Evolutionary conservation across 2,329 filamentous ascomycete species (phyloP).

Genomic region (Aspergillus novoparasiticus): DNA sequence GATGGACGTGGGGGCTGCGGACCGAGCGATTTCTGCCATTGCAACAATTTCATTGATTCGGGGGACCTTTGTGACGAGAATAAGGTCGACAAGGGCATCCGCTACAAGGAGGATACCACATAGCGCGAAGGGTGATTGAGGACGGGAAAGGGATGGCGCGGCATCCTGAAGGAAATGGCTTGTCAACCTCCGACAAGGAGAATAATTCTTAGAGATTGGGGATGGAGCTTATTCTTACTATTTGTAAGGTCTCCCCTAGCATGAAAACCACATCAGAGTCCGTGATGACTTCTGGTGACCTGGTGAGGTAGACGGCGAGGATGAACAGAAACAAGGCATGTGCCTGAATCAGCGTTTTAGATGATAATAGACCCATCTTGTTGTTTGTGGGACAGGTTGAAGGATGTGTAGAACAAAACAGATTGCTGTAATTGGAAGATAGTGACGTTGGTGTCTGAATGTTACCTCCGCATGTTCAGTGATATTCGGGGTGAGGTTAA

Average conservation of each 20-base stretch:
- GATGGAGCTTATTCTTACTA: constrained; percentile 59
- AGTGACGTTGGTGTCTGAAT: background rate
- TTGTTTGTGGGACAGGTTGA: background rate
- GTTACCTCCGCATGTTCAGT: background rate
- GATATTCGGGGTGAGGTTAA: background rate
- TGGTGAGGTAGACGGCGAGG: constrained; percentile 80
- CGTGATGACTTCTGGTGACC: constrained; percentile 69
- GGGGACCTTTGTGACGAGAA: constrained; percentile 59
- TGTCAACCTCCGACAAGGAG: constrained; percentile 9
- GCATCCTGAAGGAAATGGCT: constrained; percentile 38
- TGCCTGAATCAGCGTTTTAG: constrained; percentile 76
- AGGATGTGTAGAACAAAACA: background rate
- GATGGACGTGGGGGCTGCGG: constrained; percentile 30
- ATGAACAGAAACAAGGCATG: constrained; percentile 84
- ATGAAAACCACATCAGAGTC: constrained; percentile 81
- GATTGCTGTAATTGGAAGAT: background rate
- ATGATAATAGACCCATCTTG: constrained; percentile 78
- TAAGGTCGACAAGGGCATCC: constrained; percentile 65
- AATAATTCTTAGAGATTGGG: background rate
- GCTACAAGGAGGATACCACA: constrained; percentile 71
- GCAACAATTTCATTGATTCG: constrained; percentile 68
- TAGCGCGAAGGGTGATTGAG: constrained; percentile 68
- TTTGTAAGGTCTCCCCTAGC: constrained; percentile 78
- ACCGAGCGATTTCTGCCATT: constrained; percentile 66
- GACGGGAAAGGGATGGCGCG: constrained; percentile 67